Evolutionary conservation across 1,284 basidiomycete genomes (phyloP).

Genomic region (Melampsora larici-populina): DNA sequence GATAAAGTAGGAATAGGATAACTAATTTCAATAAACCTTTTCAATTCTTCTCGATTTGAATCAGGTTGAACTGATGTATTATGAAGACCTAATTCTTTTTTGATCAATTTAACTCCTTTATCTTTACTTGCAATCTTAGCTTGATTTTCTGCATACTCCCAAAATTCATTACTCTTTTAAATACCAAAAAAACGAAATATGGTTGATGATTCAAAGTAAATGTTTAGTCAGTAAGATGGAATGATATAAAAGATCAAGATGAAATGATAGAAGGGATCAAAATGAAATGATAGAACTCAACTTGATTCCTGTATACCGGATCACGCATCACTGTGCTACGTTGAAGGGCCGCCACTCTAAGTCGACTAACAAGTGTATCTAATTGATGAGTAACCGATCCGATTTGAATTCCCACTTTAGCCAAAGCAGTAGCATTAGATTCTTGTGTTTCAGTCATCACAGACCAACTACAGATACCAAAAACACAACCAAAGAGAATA

Average conservation of each 20-base stretch:
- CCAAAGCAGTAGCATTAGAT: neutral
- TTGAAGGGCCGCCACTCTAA: conserved; percentile 30
- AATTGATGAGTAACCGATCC: conserved; percentile 1
- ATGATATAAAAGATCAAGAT: too few species aligned
- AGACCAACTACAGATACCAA: too few species aligned
- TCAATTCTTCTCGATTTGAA: conserved; percentile 17
- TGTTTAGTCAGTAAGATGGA: too few species aligned
- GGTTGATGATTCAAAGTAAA: too few species aligned
- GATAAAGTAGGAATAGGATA: conserved; percentile 11
- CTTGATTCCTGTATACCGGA: neutral
- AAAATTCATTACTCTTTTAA: conserved; percentile 6
- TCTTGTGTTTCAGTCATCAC: conserved; percentile 18
- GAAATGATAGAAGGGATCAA: too few species aligned
- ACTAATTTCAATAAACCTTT: conserved; percentile 14
- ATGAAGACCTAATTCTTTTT: too few species aligned
- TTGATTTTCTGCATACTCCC: conserved; percentile 15
- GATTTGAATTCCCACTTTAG: conserved; percentile 14
- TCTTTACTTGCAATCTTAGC: conserved; percentile 7
- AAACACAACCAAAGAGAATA: too few species aligned
- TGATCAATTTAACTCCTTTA: too few species aligned
- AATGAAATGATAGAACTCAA: neutral
- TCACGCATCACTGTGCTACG: conserved; percentile 25
- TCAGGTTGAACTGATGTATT: too few species aligned
- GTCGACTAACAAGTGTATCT: conserved; percentile 30
- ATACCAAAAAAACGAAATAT: too few species aligned